Base-by-base conservation (phyloP, 2,329 filamentous ascomycete genomes). In the Fusarium ambrosium region DNA sequence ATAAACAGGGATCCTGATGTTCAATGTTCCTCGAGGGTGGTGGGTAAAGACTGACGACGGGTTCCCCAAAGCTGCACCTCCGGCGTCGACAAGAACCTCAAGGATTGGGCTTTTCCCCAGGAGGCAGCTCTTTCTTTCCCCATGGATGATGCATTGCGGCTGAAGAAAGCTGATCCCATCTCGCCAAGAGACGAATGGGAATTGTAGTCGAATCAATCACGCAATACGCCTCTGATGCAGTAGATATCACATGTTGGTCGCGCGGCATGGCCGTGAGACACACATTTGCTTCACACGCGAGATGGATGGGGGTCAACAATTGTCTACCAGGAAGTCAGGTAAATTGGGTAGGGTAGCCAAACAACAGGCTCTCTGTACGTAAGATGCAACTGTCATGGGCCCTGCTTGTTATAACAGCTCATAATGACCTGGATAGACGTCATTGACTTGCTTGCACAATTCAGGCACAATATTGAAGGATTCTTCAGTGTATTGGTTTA, bases 1-100 rank as follows among this genome's bases (percentile, higher is more conserved):
- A 72, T 74, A 66, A 67, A 70, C 69, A 65, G 58, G 69, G 71
- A 53, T 66, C 62, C 6, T 45, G 64, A 70, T 63, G 53, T 62
- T 34, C 32, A 34, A 13, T 34, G 32, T 34, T 69, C 51, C 18
- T 61, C 13, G n/a, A 45, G 41, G 56, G 58, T 53, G 71, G 71
- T 72, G 64, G 68, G 32, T 74, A 72, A 56, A 39, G 53, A 43
- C 39, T 6, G 68, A 62, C 67, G 59, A 53, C 48, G 48, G 48
- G 48, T 53, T 39, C 60, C 43, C 48, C 48, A 56, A 66, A 63
- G 24, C 61, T 63, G 45, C 45, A 63, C 56, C n/a, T 59, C 56
- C 56, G 22, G 43, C 11, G 24, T 59, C n/a, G n/a, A n/a, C n/a
- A n/a, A n/a, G n/a, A n/a, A n/a, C n/a, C 20, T 29, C 8, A 6